Conservation (phyloP, 352 stramenopile species). For the Globisporangium splendens region DNA sequence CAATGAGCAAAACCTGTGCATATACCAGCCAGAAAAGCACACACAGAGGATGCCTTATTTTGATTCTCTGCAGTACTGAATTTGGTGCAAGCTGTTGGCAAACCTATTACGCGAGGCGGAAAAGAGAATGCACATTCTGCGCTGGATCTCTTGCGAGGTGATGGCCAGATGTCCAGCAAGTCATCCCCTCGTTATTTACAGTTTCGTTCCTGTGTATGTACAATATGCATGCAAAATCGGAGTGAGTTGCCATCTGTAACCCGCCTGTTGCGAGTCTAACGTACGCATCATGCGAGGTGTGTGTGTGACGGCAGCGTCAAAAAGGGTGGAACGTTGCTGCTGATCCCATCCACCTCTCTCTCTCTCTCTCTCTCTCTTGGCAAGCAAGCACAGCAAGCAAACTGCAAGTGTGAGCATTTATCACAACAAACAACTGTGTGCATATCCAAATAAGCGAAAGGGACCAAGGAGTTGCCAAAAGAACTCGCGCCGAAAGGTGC, state of each 20-base stretch:
- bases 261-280: background rate
- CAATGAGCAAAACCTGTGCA: too few species aligned
- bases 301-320: slow-evolving; percentile 4
- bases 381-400: background rate
- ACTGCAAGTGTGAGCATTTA: too few species aligned
- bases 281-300: background rate
- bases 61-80: too few species aligned
- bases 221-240: too few species aligned
- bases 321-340: slow-evolving; percentile 10
- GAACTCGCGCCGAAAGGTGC: too few species aligned
- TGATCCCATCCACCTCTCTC: background rate
- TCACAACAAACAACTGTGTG: too few species aligned
- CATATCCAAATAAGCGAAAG: background rate
- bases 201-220: too few species aligned
- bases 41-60: too few species aligned
- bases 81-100: too few species aligned
- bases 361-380: background rate
- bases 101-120: too few species aligned
- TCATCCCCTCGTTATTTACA: background rate
- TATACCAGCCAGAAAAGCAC: too few species aligned
- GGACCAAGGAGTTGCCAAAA: background rate
- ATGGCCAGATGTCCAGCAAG: background rate
- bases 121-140: background rate
- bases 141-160: background rate
- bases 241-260: background rate